Evolutionary conservation across 2,329 filamentous ascomycete genomes (phyloP).

Genomic region (Botrytis cinerea): DNA sequence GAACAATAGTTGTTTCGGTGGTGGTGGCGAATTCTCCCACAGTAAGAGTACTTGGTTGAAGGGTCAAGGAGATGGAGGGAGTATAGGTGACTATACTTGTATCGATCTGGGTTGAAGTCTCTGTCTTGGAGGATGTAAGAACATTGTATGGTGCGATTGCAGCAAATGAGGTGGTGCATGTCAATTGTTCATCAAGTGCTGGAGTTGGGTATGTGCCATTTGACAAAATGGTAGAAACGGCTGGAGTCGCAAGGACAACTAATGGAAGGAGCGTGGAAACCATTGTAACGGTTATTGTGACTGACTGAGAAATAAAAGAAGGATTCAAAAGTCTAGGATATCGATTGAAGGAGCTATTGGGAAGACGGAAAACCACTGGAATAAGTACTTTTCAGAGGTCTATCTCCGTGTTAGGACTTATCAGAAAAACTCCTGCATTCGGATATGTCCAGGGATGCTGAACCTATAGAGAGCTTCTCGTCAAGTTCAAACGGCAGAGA

Average conservation of each 20-base stretch:
- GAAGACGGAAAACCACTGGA: neutral
- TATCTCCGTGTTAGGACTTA: neutral
- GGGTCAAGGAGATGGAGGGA: conserved; percentile 1
- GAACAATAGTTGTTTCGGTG: neutral
- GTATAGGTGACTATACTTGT: conserved; percentile 7
- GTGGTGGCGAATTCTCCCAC: neutral
- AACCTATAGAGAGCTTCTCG: neutral
- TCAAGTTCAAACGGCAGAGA: neutral
- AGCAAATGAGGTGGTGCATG: conserved; percentile 7
- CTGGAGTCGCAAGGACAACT: conserved; percentile 5
- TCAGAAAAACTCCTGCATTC: neutral
- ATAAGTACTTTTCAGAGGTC: neutral
- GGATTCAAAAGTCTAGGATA: conserved; percentile 6
- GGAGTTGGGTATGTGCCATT: neutral
- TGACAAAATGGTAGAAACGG: conserved; percentile 9
- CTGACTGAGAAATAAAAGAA: neutral
- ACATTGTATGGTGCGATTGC: neutral
- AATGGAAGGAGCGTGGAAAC: conserved; percentile 11
- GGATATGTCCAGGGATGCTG: neutral
- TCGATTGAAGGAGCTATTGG: neutral
- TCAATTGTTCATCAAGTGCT: neutral
- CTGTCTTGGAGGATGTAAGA: neutral
- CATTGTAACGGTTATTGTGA: neutral
- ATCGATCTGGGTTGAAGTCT: neutral
- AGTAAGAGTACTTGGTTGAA: neutral